A percentile compares a stretch with the other conserved stretches of the same genome.
Evolutionary conservation across 768 basidiomycete genomes (phyloP).

Genomic region (Omphalotus guepiniiformis): DNA sequence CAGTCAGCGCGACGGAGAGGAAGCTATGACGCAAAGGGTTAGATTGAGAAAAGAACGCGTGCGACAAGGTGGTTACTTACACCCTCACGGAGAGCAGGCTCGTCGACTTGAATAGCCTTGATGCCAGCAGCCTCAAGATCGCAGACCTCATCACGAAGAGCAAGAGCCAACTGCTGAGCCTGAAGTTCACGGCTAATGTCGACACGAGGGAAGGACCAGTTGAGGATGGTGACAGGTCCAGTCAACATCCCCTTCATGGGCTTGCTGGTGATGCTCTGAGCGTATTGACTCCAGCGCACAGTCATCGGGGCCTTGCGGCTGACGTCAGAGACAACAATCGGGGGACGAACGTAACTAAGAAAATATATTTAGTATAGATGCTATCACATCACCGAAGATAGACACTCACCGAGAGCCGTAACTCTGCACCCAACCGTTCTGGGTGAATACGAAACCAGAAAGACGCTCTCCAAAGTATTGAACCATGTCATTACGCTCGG

Average conservation of each 20-base stretch:
- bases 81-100: slow-evolving; percentile 99
- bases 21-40: slow-evolving; percentile 44
- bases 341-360: slow-evolving; percentile 88
- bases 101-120: slow-evolving; percentile 97
- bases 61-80: slow-evolving; percentile 37
- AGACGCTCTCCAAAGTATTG: slow-evolving; percentile 99
- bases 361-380: slow-evolving; percentile 8
- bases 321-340: slow-evolving; percentile 97
- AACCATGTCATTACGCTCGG: slow-evolving; percentile 99
- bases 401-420: slow-evolving; percentile 86
- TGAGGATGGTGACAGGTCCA: slow-evolving; percentile 96
- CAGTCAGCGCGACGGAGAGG: slow-evolving; percentile 96
- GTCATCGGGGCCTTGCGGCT: slow-evolving; percentile 92
- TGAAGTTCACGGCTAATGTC: slow-evolving; percentile 95
- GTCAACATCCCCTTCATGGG: slow-evolving; percentile 99
- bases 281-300: slow-evolving; percentile 95
- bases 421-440: slow-evolving; percentile 99
- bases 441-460: slow-evolving; percentile 94
- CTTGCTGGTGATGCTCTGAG: slow-evolving; percentile 86
- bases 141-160: slow-evolving; percentile 96
- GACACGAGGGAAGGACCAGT: slow-evolving; percentile 99
- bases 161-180: slow-evolving; percentile 96
- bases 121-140: slow-evolving; percentile 98
- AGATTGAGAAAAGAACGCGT: slow-evolving; percentile 8
- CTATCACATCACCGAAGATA: neutral